Evolutionary conservation across 768 basidiomycete species (phyloP).

Genomic region (Tephrocybe sp.): DNA sequence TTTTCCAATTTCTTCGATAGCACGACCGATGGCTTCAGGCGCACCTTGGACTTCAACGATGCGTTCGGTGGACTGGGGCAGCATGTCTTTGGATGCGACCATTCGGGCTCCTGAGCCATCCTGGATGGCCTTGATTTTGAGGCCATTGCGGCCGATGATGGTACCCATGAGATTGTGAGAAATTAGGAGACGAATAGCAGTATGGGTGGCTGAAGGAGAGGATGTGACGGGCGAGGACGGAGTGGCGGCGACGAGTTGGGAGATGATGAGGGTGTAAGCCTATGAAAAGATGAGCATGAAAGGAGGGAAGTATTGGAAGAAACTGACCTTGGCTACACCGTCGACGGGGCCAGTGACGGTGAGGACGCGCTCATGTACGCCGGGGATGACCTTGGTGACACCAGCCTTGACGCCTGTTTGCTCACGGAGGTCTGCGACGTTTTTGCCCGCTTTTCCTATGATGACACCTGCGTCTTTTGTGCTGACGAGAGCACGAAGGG

Average conservation of each 20-base stretch:
- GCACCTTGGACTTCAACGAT: slow-evolving; percentile 97
- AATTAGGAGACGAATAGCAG: slow-evolving; percentile 94
- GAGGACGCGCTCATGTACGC: slow-evolving; percentile 97
- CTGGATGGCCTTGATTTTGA: slow-evolving; percentile 99
- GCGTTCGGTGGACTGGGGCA: slow-evolving; percentile 98
- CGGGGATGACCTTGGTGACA: slow-evolving; percentile 96
- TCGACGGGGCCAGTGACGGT: slow-evolving; percentile 92
- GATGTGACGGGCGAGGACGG: slow-evolving; percentile 68
- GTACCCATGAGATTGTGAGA: slow-evolving; percentile 99
- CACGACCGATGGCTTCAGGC: slow-evolving; percentile 87
- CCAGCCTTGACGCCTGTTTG: slow-evolving; percentile 97
- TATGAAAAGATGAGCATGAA: slow-evolving; percentile 27
- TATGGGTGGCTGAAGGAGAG: slow-evolving; percentile 72
- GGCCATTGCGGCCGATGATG: slow-evolving; percentile 92
- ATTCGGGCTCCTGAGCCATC: slow-evolving; percentile 94
- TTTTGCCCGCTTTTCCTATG: slow-evolving; percentile 95
- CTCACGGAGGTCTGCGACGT: slow-evolving; percentile 94
- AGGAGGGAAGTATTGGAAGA: slow-evolving; percentile 3
- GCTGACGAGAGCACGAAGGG: slow-evolving; percentile 91
- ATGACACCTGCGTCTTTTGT: slow-evolving; percentile 98
- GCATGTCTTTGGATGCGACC: slow-evolving; percentile 98
- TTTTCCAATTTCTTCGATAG: slow-evolving; percentile 93
- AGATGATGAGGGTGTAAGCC: slow-evolving; percentile 95
- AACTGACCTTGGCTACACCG: slow-evolving; percentile 81
- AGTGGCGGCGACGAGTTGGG: slow-evolving; percentile 82